Base-by-base conservation (phyloP, 768 basidiomycete genomes). In the Russula earlei region DNA sequence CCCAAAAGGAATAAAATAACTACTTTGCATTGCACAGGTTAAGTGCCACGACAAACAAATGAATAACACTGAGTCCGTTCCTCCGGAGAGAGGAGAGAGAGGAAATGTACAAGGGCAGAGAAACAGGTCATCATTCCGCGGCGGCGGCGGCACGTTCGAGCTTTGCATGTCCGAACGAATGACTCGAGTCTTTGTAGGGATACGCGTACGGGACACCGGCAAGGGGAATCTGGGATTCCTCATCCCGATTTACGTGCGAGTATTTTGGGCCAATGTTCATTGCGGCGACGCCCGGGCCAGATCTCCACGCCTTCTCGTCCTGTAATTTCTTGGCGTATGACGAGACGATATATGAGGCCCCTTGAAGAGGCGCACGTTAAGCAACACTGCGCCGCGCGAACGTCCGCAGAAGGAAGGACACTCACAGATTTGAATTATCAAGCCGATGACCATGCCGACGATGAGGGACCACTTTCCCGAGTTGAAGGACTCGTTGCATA, bases 281-380 rank as follows among this genome's bases (percentile, higher is more conserved):
- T 12, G 37, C 27, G 29, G 6, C 19, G 46, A 29, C 33, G 15
- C 19, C 20, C 1, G 50, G 43, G 1, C 46, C 51, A 7, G 31
- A 33, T 33, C 42, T 54, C 47, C 41, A 61, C 4, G 42, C 17
- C 15, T 47, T 11, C 43, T 61, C 52, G 1, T 24, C n/a, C 8
- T 11, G 20, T 3, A 61, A 45, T 52, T 47, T 50, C n/a, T 33
- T 1, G 4, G 51, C 52, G 27, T 61, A 61, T 12, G 46, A 49
- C 3, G 57, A 34, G 24, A 59, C 52, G 52, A 61, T 59, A 45
- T 49, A 49, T 5, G 57, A 31, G 15, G 60, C 56, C 56, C 60
- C 60, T 61, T 36, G 14, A 3, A 34, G 6, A 29, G 27, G 12
- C 19, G 4, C 10, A 14, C 14, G 8, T 55, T 31, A 5, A 41